Conservation (phyloP, 208 protist species). For the Wallacemonas rigidus region DNA sequence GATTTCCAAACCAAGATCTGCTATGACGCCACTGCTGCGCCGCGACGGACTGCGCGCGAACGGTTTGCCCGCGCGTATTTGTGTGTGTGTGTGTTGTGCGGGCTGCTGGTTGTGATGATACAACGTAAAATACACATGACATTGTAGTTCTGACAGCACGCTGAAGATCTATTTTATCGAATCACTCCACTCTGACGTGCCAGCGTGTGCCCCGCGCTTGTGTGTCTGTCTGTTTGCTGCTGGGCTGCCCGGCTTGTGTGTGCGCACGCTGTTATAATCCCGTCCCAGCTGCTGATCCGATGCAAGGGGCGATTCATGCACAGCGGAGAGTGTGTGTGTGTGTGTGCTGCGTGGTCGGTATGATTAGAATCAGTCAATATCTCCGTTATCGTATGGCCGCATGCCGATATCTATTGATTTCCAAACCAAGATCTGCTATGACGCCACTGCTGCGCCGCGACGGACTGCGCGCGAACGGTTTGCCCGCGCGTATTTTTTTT, state of each 20-base stretch:
- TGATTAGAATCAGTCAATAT: slow-evolving; percentile 51
- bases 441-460: slow-evolving; percentile 1
- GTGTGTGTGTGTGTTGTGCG: no score
- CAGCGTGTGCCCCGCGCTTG: background rate
- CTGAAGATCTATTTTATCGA: slow-evolving; percentile 24
- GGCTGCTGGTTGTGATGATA: slow-evolving; percentile 17
- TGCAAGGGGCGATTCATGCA: slow-evolving; percentile 56
- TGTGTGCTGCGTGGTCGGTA: background rate
- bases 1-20: slow-evolving; percentile 80
- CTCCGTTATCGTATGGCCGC: slow-evolving; percentile 51
- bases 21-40: slow-evolving; percentile 44
- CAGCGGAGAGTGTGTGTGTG: slow-evolving; percentile 33
- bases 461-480: no score
- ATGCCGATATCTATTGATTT: slow-evolving; percentile 73
- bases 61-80: background rate
- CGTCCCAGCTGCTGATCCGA: slow-evolving; percentile 26
- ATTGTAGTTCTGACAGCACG: slow-evolving; percentile 24
- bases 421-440: slow-evolving; percentile 87
- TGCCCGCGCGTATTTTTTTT: background rate
- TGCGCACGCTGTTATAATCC: slow-evolving; percentile 45
- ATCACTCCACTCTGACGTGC: slow-evolving; percentile 49
- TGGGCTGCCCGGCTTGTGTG: no score
- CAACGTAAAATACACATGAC: slow-evolving; percentile 23
- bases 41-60: no score
- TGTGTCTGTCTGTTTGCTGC: background rate